phyloP scores from a whole-genome alignment of 495 filamentous ascomycete genomes.

The Penicillium crystallinum region DNA sequence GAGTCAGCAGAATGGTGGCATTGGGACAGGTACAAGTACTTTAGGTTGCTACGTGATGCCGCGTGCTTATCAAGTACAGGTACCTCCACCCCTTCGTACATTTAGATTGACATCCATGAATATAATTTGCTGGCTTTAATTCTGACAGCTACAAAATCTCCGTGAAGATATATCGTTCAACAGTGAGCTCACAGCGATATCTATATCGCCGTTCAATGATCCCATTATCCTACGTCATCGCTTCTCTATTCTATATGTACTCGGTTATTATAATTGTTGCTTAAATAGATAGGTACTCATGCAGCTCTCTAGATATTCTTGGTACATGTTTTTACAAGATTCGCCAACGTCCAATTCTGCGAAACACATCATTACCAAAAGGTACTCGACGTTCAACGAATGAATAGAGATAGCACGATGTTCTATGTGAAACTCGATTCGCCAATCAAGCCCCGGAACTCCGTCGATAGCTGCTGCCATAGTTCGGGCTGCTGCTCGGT shows the following conservation, averaged over 20 bases:
- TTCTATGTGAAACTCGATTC: conserved; percentile 22
- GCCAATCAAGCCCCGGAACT: conserved; percentile 46
- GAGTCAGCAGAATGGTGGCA: conserved; percentile 14
- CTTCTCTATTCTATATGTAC: too few species aligned
- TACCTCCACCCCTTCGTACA: not conserved
- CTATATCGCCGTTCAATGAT: not conserved
- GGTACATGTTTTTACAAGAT: too few species aligned
- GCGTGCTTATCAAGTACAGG: not conserved
- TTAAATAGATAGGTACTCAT: too few species aligned
- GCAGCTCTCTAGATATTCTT: too few species aligned
- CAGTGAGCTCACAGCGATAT: not conserved
- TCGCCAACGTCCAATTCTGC: too few species aligned
- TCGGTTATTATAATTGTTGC: too few species aligned
- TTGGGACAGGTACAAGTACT: not conserved
- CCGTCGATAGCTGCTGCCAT: conserved; percentile 42
- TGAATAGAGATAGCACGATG: not conserved
- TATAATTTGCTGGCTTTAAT: too few species aligned
- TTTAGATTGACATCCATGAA: too few species aligned
- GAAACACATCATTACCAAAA: too few species aligned
- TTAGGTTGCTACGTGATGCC: not conserved
- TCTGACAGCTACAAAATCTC: too few species aligned
- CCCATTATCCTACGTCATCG: not conserved
- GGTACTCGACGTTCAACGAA: not conserved
- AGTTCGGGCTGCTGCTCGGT: conserved; percentile 32
- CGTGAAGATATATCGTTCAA: too few species aligned